Percentiles rank a stretch among this genome's conserved stretches.
Evolutionary conservation across 1,284 basidiomycete species (phyloP).

Genomic region (Inonotus obliquus): DNA sequence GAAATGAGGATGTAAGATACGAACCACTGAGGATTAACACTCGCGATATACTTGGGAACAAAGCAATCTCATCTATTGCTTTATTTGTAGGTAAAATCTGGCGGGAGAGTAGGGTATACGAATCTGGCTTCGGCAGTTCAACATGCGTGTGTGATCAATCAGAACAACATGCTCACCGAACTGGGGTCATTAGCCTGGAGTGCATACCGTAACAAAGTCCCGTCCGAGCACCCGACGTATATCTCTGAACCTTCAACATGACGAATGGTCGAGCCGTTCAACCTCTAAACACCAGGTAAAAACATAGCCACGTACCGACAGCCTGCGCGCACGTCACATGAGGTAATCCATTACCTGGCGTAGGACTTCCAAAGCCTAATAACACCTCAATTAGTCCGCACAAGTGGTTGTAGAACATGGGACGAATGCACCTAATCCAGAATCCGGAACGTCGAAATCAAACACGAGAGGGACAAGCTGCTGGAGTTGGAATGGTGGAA

Average conservation of each 20-base stretch:
- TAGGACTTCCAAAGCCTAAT: background rate
- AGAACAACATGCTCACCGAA: constrained; percentile 37
- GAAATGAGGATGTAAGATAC: constrained; percentile 21
- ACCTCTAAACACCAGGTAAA: background rate
- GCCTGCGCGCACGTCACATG: constrained; percentile 13
- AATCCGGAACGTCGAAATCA: constrained; percentile 23
- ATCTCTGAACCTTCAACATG: constrained; percentile 54
- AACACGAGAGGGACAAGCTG: constrained; percentile 42
- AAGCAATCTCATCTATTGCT: constrained; percentile 71
- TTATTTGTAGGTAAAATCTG: constrained; percentile 59
- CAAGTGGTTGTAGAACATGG: background rate
- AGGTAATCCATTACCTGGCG: constrained; percentile 5
- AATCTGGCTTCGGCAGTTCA: constrained; percentile 42
- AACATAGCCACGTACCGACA: background rate
- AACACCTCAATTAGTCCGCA: background rate
- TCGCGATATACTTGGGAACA: constrained; percentile 70
- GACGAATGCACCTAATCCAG: constrained; percentile 1
- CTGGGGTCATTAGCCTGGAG: constrained; percentile 51
- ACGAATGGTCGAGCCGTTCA: background rate
- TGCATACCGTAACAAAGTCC: constrained; percentile 63
- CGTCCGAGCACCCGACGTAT: constrained; percentile 70
- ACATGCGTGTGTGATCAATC: background rate
- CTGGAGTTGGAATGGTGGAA: constrained; percentile 59
- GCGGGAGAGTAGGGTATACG: constrained; percentile 63
- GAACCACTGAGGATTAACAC: constrained; percentile 70